Evolutionary conservation across 768 basidiomycete species (phyloP).

Genomic region (Trametes cubensis): DNA sequence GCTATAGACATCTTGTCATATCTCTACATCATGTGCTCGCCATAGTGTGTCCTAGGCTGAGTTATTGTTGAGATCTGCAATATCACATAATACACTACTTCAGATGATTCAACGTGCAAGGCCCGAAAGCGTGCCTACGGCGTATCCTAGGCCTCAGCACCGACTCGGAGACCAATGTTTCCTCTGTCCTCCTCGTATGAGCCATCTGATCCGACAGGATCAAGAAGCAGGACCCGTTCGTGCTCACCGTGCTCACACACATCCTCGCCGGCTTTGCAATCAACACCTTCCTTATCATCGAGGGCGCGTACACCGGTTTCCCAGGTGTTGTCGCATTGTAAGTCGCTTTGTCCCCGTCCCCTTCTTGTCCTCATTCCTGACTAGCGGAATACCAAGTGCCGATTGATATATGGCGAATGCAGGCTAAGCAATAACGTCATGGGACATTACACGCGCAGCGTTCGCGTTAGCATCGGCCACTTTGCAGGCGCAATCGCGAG

Average conservation of each 20-base stretch:
- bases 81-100: too few species aligned
- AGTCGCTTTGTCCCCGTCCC: too few species aligned
- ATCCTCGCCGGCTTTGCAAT: slow-evolving; percentile 62
- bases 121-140: too few species aligned
- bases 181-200: slow-evolving; percentile 52
- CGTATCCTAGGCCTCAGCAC: too few species aligned
- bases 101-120: too few species aligned
- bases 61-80: too few species aligned
- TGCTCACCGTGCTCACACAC: slow-evolving; percentile 51
- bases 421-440: slow-evolving; percentile 69
- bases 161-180: too few species aligned
- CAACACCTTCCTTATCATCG: slow-evolving; percentile 69
- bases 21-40: too few species aligned
- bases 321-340: slow-evolving; percentile 68
- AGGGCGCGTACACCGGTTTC: slow-evolving; percentile 60
- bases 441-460: slow-evolving; percentile 69
- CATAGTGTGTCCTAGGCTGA: too few species aligned
- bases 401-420: neutral
- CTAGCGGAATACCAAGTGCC: neutral
- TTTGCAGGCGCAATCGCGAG: slow-evolving; percentile 64
- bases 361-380: neutral
- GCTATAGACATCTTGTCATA: too few species aligned
- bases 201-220: slow-evolving; percentile 62
- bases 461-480: slow-evolving; percentile 70
- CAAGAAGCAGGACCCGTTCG: slow-evolving; percentile 57